Base-by-base conservation (phyloP, 2,329 filamentous ascomycete genomes). In the Botrytis hyacinthi region DNA sequence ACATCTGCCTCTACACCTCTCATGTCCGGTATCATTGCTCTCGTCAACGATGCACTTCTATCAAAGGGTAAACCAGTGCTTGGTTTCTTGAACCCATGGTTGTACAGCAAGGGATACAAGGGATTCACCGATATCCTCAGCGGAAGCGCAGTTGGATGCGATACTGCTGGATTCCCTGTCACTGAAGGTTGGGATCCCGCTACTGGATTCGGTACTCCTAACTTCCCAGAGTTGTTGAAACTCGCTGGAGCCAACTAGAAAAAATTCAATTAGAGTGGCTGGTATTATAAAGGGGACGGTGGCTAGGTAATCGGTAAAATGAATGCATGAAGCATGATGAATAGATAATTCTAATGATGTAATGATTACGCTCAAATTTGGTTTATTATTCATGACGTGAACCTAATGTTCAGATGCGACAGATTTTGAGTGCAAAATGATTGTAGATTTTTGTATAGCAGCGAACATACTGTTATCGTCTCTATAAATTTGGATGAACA, bases 11-110 rank as follows among this genome's bases (percentile, higher is more conserved):
- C 88, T 0, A 82, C 86, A 0, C 90, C 90, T 0, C 81, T 88
- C 0, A 86, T 87, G 4, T 84, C 88, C 0, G 87, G 84, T 29
- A 84, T 92, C 73, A 83, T 92, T 54, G 82, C 87, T 3, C 83
- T 92, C 7, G 82, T 92, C 62, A 92, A 92, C 76, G 89, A 91
- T 75, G 88, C 87, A 0, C 82, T 89, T 22, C 80, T 91, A 29
- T 81, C 85, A 0, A 82, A 81, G 18, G 87, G 87, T 12, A 85
- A 86, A 78, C 78, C 79, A 12, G 77, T 80, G 0, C 78, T 85
- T 2, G 83, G 84, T 3, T 85, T 84, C 78, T 74, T 85, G 70
- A 85, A 85, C 78, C 83, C 83, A 1, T 84, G 82, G 83, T 71
- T 85, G 44, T 85, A 84, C 72, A 75, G 74, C 1, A 78, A 77